Conservation (phyloP, 768 basidiomycete species). For the Trametes gibbosa region DNA sequence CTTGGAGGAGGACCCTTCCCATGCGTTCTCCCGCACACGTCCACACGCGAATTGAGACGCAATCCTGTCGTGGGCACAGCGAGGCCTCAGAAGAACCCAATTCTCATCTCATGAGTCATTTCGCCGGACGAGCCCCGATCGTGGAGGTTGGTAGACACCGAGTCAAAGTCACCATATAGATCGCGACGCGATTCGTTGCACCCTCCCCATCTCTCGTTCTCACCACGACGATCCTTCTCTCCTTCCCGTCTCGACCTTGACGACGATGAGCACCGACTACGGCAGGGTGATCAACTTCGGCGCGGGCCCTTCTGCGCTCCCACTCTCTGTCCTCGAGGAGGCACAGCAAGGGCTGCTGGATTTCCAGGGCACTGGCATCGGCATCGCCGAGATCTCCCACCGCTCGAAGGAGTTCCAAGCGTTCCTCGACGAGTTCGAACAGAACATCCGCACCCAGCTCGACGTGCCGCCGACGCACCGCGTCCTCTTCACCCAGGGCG, state of each 20-base stretch:
- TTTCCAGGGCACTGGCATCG: constrained; percentile 88
- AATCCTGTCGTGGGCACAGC: background rate
- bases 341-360: constrained; percentile 86
- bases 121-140: background rate
- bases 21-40: background rate
- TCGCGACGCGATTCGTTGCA: background rate
- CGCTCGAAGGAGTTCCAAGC: constrained; percentile 85
- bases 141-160: background rate
- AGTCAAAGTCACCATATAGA: background rate
- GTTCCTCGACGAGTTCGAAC: constrained; percentile 61
- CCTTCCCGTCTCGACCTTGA: background rate
- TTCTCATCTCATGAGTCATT: background rate
- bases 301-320: constrained; percentile 91
- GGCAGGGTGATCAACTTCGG: constrained; percentile 82
- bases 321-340: constrained; percentile 79
- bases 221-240: background rate
- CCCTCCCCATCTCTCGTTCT: background rate
- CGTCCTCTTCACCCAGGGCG: constrained; percentile 93
- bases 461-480: constrained; percentile 79
- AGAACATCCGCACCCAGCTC: constrained; percentile 72
- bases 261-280: constrained; percentile 19
- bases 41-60: background rate
- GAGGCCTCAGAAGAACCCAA: background rate
- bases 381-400: constrained; percentile 95
- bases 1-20: background rate